Evolutionary conservation across 116 monocot species (phyloP), one percentile per base, ranked within the genome.

Genomic region (Zostera marina): DNA sequence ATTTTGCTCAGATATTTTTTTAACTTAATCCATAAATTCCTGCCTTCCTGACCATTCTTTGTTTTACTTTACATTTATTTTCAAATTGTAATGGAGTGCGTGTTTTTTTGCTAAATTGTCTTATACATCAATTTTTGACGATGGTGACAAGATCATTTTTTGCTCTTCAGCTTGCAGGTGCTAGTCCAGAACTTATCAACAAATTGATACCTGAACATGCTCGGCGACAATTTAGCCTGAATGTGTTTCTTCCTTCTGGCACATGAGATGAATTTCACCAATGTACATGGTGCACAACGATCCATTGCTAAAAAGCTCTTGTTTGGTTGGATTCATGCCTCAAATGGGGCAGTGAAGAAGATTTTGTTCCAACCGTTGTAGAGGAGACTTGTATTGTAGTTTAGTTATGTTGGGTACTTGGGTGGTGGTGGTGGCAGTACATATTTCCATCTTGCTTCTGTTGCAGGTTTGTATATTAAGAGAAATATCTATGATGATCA

Each of bases 181-280:
- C 81, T 41, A 79, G 81, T 44, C 76, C 78, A 0, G 90, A 84
- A 41, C 74, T 90, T 42, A 61, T 90, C 63, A 74, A 55, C 67
- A 90, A 60, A 58, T 69, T 84, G 40, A 76, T 90, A 22, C 84
- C 89, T 6, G 81, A 90, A 38, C 84, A 90, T 49, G 58, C 72
- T 46, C 78, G 76, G 52, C 66, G 81, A 38, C 84, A 81, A 49
- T 44, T 57, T 59, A 73, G 79, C 39, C 60, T 78, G 44, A 71
- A 53, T 54, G 54, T 80, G 47, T 15, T 66, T 48, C 72, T 77
- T 45, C 56, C 66, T 51, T 49, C 72, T 44, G 80, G 78, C 1
- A 79, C 73, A 40, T 67, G 43, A 54, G 59, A n/a, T n/a, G n/a
- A n/a, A n/a, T n/a, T n/a, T n/a, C n/a, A n/a, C n/a, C n/a, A n/a